phyloP scores from a whole-genome alignment of 2,329 filamentous ascomycete species.

The Aspergillus melleus region DNA sequence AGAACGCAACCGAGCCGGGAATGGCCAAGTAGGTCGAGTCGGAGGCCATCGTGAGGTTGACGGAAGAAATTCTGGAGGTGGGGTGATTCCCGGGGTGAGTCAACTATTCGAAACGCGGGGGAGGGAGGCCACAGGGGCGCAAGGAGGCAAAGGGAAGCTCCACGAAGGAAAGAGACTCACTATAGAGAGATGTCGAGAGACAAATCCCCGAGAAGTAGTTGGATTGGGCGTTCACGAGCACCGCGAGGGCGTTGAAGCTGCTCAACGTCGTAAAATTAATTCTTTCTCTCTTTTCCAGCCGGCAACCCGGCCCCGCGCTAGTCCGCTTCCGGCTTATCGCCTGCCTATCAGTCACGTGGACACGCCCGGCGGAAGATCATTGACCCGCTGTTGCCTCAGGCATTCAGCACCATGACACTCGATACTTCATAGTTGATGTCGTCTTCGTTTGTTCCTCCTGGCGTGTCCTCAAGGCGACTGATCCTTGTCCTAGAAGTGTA shows the following conservation, averaged over 20 bases:
- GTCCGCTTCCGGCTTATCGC: slow-evolving; percentile 27
- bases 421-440: too few species aligned
- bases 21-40: slow-evolving; percentile 37
- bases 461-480: too few species aligned
- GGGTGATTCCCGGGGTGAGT: slow-evolving; percentile 2
- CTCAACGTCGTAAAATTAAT: slow-evolving; percentile 19
- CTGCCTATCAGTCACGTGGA: slow-evolving; percentile 25
- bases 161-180: slow-evolving; percentile 14
- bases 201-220: slow-evolving; percentile 22
- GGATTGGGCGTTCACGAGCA: slow-evolving; percentile 15
- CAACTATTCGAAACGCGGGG: slow-evolving; percentile 6
- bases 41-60: slow-evolving; percentile 33
- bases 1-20: slow-evolving; percentile 46
- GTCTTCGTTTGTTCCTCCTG: too few species aligned
- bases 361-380: background rate
- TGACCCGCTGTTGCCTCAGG: background rate
- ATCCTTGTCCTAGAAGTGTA: too few species aligned
- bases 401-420: too few species aligned
- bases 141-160: background rate
- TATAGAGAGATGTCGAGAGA: slow-evolving; percentile 14
- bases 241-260: slow-evolving; percentile 22
- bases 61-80: slow-evolving; percentile 11
- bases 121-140: slow-evolving; percentile 2
- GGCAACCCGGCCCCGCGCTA: slow-evolving; percentile 25
- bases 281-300: slow-evolving; percentile 15